A percentile compares a stretch with the other conserved stretches of the same genome.
These are phyloP conservation scores for Phytophthora cajani DNA, from an alignment of 352 stramenopile genomes.

Conservation along the genomic window DNA sequence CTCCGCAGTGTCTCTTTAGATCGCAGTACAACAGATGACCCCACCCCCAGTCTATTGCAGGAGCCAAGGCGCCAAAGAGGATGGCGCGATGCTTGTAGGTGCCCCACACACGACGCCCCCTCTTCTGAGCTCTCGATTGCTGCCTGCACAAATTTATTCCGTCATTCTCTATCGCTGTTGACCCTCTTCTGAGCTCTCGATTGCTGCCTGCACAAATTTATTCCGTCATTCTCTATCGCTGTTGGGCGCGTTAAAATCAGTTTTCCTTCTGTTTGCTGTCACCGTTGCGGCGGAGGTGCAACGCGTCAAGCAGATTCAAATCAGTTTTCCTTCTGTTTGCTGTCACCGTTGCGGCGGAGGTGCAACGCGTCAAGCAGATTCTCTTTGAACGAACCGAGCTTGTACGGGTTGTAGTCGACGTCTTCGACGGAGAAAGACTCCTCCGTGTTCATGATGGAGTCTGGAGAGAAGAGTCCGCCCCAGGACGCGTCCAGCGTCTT, in stretches of 20 bases:
- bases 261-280: constrained; percentile 42
- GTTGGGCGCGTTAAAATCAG: constrained; percentile 18
- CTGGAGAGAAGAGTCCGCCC: constrained; percentile 74
- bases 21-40: constrained; percentile 16
- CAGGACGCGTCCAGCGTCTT: constrained; percentile 75
- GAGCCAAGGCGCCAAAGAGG: constrained; percentile 10
- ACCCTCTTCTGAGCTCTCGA: constrained; percentile 19
- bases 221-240: constrained; percentile 32
- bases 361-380: constrained; percentile 74
- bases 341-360: constrained; percentile 7
- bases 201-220: constrained; percentile 41
- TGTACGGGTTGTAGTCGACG: constrained; percentile 84
- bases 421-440: constrained; percentile 72
- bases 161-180: constrained; percentile 28
- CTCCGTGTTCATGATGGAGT: constrained; percentile 80
- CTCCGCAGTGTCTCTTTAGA: constrained; percentile 56
- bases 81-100: constrained; percentile 3
- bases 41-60: constrained; percentile 13
- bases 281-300: constrained; percentile 32
- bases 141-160: constrained; percentile 42
- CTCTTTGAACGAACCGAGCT: constrained; percentile 57
- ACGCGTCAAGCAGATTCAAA: constrained; percentile 64
- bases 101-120: constrained; percentile 6
- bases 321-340: constrained; percentile 46
- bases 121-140: constrained; percentile 20